Conservation (phyloP, 1,284 basidiomycete genomes). For the Ceratobasidium sp. region DNA sequence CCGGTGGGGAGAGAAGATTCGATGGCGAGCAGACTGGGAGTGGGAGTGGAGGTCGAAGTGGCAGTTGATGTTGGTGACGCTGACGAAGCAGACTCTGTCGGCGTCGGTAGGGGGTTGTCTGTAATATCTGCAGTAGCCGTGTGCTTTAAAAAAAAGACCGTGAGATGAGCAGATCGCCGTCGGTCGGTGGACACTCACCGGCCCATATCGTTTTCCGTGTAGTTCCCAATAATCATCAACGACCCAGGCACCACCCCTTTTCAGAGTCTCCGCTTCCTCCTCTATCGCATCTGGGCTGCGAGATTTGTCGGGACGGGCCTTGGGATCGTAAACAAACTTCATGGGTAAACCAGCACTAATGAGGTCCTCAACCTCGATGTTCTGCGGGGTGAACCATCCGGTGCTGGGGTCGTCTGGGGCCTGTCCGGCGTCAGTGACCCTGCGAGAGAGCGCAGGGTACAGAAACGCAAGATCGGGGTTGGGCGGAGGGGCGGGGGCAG, state of each 20-base stretch:
- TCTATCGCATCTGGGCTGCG: not conserved
- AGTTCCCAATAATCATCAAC: constrained; percentile 23
- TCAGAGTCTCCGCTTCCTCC: not conserved
- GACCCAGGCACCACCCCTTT: constrained; percentile 20
- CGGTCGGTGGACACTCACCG: constrained; percentile 19
- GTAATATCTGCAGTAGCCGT: constrained; percentile 30
- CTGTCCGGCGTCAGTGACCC: constrained; percentile 42
- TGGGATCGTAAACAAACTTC: constrained; percentile 28
- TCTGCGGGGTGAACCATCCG: constrained; percentile 22
- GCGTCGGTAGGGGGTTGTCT: constrained; percentile 36
- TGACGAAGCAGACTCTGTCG: constrained; percentile 1
- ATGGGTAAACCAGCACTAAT: not conserved
- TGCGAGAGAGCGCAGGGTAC: constrained; percentile 4
- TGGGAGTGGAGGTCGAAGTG: not conserved
- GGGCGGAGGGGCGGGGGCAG: constrained; percentile 10
- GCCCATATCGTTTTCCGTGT: constrained; percentile 35
- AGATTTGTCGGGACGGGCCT: not conserved
- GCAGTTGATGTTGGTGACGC: not conserved
- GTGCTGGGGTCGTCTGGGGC: constrained; percentile 35
- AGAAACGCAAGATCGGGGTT: constrained; percentile 21
- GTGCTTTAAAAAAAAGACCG: not conserved
- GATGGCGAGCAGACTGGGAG: constrained; percentile 29
- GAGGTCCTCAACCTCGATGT: constrained; percentile 36
- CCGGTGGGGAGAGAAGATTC: constrained; percentile 35
- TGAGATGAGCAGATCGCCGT: constrained; percentile 14